phyloP scores from a whole-genome alignment of 2,329 filamentous ascomycete species.

The Aspergillus pseudonomiae region DNA sequence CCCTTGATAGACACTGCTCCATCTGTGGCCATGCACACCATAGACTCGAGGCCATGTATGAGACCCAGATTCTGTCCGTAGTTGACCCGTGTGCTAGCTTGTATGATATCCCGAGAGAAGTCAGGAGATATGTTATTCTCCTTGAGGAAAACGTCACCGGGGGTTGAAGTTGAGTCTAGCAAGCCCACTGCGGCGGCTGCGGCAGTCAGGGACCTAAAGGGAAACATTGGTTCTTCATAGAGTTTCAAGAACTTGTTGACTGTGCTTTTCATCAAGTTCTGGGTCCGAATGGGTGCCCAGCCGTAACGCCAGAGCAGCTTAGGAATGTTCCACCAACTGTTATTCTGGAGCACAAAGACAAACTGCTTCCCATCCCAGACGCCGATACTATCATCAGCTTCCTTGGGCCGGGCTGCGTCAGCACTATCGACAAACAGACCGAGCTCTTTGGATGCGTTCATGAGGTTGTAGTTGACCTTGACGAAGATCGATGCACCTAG shows the following conservation, averaged over 20 bases:
- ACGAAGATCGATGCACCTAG: conserved; percentile 94
- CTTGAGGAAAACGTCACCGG: conserved; percentile 73
- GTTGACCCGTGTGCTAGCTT: conserved; percentile 89
- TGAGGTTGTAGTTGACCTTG: conserved; percentile 77
- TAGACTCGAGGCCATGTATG: conserved; percentile 86
- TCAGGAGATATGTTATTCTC: conserved; percentile 66
- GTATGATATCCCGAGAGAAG: conserved; percentile 81
- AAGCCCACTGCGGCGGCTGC: conserved; percentile 70
- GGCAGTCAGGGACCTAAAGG: conserved; percentile 75
- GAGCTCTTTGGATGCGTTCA: conserved; percentile 71
- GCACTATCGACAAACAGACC: conserved; percentile 62
- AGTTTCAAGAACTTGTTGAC: conserved; percentile 75
- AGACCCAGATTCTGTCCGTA: conserved; percentile 86
- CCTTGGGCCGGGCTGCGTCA: conserved; percentile 51
- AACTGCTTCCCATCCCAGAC: conserved; percentile 84
- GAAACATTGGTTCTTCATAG: conserved; percentile 81
- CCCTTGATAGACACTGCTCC: conserved; percentile 78
- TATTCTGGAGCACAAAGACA: conserved; percentile 66
- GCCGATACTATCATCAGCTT: conserved; percentile 60
- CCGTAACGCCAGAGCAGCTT: conserved; percentile 88
- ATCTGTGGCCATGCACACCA: conserved; percentile 89
- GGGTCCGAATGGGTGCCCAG: conserved; percentile 71
- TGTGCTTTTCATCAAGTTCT: conserved; percentile 70
- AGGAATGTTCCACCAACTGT: conserved; percentile 76
- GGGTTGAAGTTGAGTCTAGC: conserved; percentile 65